These are phyloP conservation scores for Avicennia marina DNA, from an alignment of 257 asterid species.

Conservation along the genomic window DNA sequence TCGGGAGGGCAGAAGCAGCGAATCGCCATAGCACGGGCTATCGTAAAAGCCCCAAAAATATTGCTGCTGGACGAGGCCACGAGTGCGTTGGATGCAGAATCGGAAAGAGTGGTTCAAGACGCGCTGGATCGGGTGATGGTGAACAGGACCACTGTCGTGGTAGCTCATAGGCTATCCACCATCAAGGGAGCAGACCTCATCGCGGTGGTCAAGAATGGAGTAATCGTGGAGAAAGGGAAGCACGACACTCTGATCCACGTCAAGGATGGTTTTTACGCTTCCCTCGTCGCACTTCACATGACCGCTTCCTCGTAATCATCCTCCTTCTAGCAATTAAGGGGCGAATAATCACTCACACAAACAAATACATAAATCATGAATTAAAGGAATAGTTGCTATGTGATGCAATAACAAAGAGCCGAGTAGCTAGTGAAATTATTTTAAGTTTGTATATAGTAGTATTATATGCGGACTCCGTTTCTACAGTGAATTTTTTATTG, in stretches of 20 bases:
- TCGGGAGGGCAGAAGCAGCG: constrained; percentile 78
- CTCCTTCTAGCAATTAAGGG: too few relatives aligned
- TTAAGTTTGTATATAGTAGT: too few relatives aligned
- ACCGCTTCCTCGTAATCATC: constrained; percentile 13
- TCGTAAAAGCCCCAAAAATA: constrained; percentile 56
- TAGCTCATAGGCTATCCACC: constrained; percentile 71
- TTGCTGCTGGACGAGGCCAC: constrained; percentile 65
- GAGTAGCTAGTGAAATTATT: too few relatives aligned
- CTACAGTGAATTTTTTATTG: too few relatives aligned
- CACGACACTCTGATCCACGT: constrained; percentile 41
- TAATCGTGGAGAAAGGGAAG: constrained; percentile 53
- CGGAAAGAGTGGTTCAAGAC: constrained; percentile 64
- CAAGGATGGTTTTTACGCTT: constrained; percentile 48
- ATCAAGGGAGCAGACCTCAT: constrained; percentile 55
- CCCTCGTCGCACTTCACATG: constrained; percentile 51
- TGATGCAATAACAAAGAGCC: too few relatives aligned
- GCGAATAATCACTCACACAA: too few relatives aligned
- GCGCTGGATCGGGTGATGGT: constrained; percentile 62
- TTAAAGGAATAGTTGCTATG: too few relatives aligned
- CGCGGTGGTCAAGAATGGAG: constrained; percentile 56
- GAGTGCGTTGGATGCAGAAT: constrained; percentile 70
- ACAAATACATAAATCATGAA: too few relatives aligned
- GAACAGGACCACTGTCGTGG: constrained; percentile 52
- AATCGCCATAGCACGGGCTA: constrained; percentile 69
- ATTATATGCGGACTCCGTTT: too few relatives aligned